phyloP scores from a whole-genome alignment of 768 basidiomycete species.

The Gloeopeniophorella convolvens region DNA sequence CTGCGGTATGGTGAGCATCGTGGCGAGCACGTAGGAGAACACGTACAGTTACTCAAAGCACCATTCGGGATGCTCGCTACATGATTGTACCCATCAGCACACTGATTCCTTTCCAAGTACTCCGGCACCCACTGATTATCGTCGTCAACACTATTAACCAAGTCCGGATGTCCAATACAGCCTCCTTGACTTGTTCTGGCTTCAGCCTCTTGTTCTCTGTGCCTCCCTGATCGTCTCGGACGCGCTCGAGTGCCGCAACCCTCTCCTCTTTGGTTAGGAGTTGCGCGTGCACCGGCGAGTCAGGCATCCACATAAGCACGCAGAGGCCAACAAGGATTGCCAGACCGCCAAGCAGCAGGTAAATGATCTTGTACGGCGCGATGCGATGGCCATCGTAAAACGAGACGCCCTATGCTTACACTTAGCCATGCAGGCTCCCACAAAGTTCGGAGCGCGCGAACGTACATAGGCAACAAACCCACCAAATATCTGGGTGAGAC shows the following conservation, averaged over 20 bases:
- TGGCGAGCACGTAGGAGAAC: background rate
- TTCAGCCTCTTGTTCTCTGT: slow-evolving; percentile 56
- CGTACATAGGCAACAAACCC: slow-evolving; percentile 57
- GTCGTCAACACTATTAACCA: slow-evolving; percentile 59
- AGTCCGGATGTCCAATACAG: slow-evolving; percentile 49
- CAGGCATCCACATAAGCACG: slow-evolving; percentile 56
- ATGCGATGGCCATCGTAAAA: slow-evolving; percentile 42
- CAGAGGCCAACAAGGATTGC: slow-evolving; percentile 51
- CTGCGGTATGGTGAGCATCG: slow-evolving; percentile 26
- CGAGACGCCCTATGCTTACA: slow-evolving; percentile 41
- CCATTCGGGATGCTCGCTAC: slow-evolving; percentile 63
- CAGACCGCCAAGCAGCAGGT: slow-evolving; percentile 51
- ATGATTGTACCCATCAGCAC: no score
- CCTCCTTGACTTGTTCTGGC: slow-evolving; percentile 51
- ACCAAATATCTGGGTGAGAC: slow-evolving; percentile 52
- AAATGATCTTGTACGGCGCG: slow-evolving; percentile 57
- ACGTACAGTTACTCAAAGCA: slow-evolving; percentile 53
- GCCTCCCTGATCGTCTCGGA: slow-evolving; percentile 61
- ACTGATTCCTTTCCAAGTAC: background rate
- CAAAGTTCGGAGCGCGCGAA: background rate
- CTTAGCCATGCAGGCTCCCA: background rate
- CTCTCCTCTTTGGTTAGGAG: slow-evolving; percentile 54
- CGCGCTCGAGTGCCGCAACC: slow-evolving; percentile 56
- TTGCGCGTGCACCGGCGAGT: slow-evolving; percentile 55
- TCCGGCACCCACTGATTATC: slow-evolving; percentile 41